phyloP scores from a whole-genome alignment of 163 green algal genomes.

The Prototheca wickerhamii region DNA sequence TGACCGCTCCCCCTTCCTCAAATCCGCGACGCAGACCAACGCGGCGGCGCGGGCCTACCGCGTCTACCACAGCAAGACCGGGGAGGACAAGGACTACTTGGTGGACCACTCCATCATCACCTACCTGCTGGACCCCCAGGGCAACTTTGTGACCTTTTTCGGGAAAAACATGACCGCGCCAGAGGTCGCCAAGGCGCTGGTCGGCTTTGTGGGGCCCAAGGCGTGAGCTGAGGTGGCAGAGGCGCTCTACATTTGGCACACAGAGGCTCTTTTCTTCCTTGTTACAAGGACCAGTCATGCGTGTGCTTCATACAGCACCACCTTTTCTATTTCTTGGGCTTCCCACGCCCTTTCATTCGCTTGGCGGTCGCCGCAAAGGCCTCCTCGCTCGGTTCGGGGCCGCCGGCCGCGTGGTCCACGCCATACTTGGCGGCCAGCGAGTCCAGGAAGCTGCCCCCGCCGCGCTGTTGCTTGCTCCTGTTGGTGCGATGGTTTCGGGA shows the following conservation, averaged over 20 bases:
- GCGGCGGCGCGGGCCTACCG: constrained; percentile 69
- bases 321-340: too few relatives aligned
- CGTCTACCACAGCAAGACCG: constrained; percentile 75
- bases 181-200: constrained; percentile 19
- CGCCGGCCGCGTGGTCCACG: constrained; percentile 12
- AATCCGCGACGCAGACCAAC: constrained; percentile 35
- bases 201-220: constrained; percentile 15
- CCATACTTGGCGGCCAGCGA: constrained; percentile 40
- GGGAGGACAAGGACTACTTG: constrained; percentile 39
- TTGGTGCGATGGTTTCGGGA: too few relatives aligned
- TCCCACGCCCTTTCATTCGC: not conserved
- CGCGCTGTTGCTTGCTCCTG: constrained; percentile 5
- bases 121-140: constrained; percentile 89
- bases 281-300: too few relatives aligned
- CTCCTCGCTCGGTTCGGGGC: constrained; percentile 40
- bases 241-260: too few relatives aligned
- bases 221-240: not conserved
- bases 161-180: constrained; percentile 44
- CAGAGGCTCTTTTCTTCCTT: too few relatives aligned
- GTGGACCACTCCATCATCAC: constrained; percentile 98
- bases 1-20: too few relatives aligned
- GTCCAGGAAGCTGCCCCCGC: constrained; percentile 25
- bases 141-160: constrained; percentile 96
- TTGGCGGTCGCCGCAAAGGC: constrained; percentile 34
- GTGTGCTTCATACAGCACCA: not conserved